Percentiles rank a stretch among this genome's conserved stretches.
Conservation (phyloP, 1,284 basidiomycete genomes). For the Sanguinoderma infundibulare region DNA sequence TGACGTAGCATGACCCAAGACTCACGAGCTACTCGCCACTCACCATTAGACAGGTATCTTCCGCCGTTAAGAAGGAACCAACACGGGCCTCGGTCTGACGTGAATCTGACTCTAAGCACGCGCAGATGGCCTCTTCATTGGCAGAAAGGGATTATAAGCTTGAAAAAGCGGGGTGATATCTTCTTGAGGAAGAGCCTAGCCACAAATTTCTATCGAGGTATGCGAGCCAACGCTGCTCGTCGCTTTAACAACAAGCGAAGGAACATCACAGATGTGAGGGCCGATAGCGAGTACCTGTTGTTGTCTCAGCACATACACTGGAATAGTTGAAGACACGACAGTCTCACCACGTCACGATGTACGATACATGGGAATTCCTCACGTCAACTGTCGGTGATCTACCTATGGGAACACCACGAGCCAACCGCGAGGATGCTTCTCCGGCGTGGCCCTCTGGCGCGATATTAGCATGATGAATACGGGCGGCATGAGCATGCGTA, state of each 20-base stretch:
- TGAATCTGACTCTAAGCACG: not conserved
- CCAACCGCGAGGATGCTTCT: conserved; percentile 66
- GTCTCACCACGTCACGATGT: conserved; percentile 91
- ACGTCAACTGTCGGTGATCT: conserved; percentile 86
- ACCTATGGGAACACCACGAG: conserved; percentile 86
- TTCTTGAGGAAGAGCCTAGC: not conserved
- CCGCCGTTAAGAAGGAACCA: not conserved
- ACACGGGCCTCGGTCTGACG: too few species aligned
- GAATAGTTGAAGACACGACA: not conserved
- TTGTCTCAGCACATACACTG: conserved; percentile 8
- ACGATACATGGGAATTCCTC: conserved; percentile 94
- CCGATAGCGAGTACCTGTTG: conserved; percentile 73
- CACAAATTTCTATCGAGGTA: conserved; percentile 33
- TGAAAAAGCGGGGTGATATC: not conserved
- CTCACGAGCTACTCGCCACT: too few species aligned
- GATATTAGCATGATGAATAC: not conserved
- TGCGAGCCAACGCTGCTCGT: conserved; percentile 41
- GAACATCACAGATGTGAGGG: conserved; percentile 69
- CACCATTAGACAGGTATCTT: not conserved
- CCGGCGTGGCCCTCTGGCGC: conserved; percentile 81
- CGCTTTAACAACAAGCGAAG: conserved; percentile 57
- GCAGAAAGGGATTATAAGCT: not conserved
- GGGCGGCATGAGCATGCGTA: conserved; percentile 39
- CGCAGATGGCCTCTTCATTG: not conserved
- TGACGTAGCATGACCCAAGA: not conserved